Evolutionary conservation across 2,329 filamentous ascomycete species (phyloP), one percentile per base, ranked within the genome.

Genomic region (Cladophialophora bantiana): DNA sequence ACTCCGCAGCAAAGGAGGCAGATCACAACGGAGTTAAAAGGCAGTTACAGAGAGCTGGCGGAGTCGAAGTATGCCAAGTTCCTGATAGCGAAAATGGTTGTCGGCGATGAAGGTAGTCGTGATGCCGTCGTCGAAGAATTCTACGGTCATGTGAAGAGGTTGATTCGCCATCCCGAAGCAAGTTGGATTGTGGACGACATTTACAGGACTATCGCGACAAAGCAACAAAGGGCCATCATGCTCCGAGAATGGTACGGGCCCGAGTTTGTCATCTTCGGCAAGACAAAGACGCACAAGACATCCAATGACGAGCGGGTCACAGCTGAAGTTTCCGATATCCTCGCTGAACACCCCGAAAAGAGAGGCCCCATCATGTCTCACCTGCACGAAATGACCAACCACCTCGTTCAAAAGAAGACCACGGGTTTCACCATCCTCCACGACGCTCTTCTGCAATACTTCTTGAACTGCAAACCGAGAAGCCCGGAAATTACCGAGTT

Each of bases 31-130:
- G 95, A 99, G 79, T 85, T 99, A 64, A 89, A 91, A 78, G 93
- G 94, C 18, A 90, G 90, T 72, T 97, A 96, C 78, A 87, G 88
- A 52, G 87, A 91, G 72, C 83, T 99, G 72, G 93, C 94, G 2
- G 94, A 98, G 83, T 96, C 94, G 82, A 91, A 91, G 78, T 99
- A 99, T 77, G 94, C 94, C 75, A 99, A 99, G 81, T 99, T 98
- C 79, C 80, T 99, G 75, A 93, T 99, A 68, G 95, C 93, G 72
- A 99, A 99, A 81, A 85, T 99, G 75, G 86, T 99, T 71, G 91
- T 96, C n/a, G 92, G 96, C 76, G 93, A 93, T 68, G 93, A 97
- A 76, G 91, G 94, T 78, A 93, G 96, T 70, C 88, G 93, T 74
- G 91, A 97, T 76, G 81, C 96, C 71, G 92, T 99, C 74, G 89